Percentiles rank a stretch among this genome's conserved stretches.
Evolutionary conservation across 805 yeast genomes (phyloP).

Genomic region (Tanozyma kutaoensis): DNA sequence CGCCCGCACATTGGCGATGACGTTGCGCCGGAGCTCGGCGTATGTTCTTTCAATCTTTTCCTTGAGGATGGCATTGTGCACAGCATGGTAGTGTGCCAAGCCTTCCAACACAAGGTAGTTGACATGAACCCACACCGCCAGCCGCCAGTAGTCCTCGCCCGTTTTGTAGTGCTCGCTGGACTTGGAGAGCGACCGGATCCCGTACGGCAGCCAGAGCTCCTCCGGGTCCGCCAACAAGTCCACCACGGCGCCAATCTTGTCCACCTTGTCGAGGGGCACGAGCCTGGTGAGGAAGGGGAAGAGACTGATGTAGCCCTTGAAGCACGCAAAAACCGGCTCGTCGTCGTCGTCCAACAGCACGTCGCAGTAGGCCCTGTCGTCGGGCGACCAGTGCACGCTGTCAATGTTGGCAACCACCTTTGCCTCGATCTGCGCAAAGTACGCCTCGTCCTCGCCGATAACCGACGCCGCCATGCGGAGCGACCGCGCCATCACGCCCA

Average conservation of each 20-base stretch:
- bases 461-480: conserved; percentile 61
- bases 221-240: conserved; percentile 53
- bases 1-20: conserved; percentile 54
- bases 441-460: conserved; percentile 48
- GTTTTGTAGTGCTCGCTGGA: conserved; percentile 52
- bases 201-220: conserved; percentile 65
- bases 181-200: conserved; percentile 71
- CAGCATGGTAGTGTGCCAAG: conserved; percentile 37
- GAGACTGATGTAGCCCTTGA: conserved; percentile 75
- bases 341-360: conserved; percentile 64
- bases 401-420: conserved; percentile 47
- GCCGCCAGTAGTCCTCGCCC: conserved; percentile 92
- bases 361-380: conserved; percentile 66
- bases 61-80: background rate
- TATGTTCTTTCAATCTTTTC: conserved; percentile 23
- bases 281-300: conserved; percentile 75
- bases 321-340: conserved; percentile 58
- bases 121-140: conserved; percentile 86
- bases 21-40: conserved; percentile 42
- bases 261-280: conserved; percentile 30
- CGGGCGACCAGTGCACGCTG: conserved; percentile 67
- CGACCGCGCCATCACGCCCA: conserved; percentile 82
- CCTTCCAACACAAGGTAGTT: conserved; percentile 74
- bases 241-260: conserved; percentile 37
- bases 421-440: conserved; percentile 38